phyloP scores from a whole-genome alignment of 1,139 yeast species.

The Yamadazyma pseudoaaseri region DNA sequence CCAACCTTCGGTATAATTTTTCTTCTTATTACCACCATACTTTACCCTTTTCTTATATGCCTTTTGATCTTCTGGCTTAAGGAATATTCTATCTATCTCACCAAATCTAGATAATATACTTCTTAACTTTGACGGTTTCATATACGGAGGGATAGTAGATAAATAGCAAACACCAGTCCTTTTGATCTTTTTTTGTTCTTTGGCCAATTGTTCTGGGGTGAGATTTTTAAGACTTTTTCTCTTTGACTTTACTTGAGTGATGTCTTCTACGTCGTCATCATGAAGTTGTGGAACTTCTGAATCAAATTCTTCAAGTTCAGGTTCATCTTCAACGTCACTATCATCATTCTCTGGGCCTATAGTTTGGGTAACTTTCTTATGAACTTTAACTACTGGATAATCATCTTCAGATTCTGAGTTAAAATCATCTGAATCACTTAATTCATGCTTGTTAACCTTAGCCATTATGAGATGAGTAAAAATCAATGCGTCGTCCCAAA shows the following conservation, averaged over 20 bases:
- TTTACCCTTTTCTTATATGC: conserved; percentile 68
- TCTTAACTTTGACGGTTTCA: conserved; percentile 91
- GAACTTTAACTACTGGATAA: conserved; percentile 16
- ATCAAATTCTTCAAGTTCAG: conserved; percentile 12
- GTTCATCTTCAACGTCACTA: conserved; percentile 12
- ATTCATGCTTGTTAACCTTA: not conserved
- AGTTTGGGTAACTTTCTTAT: conserved; percentile 12
- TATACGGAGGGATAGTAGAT: conserved; percentile 90
- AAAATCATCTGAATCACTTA: conserved; percentile 19
- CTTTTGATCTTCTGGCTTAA: conserved; percentile 80
- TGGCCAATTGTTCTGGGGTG: conserved; percentile 52
- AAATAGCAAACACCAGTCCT: conserved; percentile 90
- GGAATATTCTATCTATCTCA: conserved; percentile 75
- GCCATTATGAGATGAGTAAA: conserved; percentile 2
- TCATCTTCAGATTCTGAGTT: conserved; percentile 15
- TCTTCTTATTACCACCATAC: conserved; percentile 92
- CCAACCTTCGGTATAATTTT: conserved; percentile 94
- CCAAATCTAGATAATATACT: conserved; percentile 83
- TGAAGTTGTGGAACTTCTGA: conserved; percentile 20
- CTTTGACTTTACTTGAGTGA: conserved; percentile 14
- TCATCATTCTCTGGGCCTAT: conserved; percentile 13
- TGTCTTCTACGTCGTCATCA: conserved; percentile 19
- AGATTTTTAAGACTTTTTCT: conserved; percentile 45
- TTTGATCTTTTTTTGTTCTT: conserved; percentile 57
- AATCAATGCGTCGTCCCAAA: not conserved